Percentiles rank a stretch among this genome's conserved stretches.
Evolutionary conservation across 2,329 filamentous ascomycete species (phyloP).

Genomic region (Graphilbum sp.): DNA sequence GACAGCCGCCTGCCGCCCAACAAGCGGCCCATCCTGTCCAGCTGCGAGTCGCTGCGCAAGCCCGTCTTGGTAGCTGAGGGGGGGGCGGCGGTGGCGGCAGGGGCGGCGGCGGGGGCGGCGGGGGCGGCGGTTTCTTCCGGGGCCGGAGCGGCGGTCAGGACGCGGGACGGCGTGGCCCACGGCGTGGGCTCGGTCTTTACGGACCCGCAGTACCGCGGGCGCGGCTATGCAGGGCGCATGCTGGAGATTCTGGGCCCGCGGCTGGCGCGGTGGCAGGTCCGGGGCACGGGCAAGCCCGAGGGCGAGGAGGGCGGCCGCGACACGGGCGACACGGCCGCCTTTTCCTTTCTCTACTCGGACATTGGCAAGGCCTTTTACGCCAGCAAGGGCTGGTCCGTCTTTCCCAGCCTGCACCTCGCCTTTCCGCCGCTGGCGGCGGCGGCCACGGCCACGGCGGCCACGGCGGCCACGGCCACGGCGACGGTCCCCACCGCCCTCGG

Average conservation of each 20-base stretch:
- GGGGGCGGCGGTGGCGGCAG: not conserved
- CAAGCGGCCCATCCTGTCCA: constrained; percentile 38
- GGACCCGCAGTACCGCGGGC: constrained; percentile 46
- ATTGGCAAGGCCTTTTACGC: constrained; percentile 76
- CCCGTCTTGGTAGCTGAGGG: constrained; percentile 21
- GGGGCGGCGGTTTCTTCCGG: no score
- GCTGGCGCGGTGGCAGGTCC: constrained; percentile 21
- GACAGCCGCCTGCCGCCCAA: constrained; percentile 21
- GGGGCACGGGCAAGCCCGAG: not conserved
- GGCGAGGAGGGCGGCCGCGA: constrained; percentile 9
- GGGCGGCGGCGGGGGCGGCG: no score
- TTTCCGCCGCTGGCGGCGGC: constrained; percentile 26
- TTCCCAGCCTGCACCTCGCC: constrained; percentile 54
- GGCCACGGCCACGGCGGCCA: constrained; percentile 10
- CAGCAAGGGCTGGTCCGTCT: constrained; percentile 58
- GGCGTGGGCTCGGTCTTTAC: constrained; percentile 73
- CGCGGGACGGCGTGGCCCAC: constrained; percentile 43
- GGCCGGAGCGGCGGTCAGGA: not conserved
- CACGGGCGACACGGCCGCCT: constrained; percentile 25
- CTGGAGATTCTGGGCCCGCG: constrained; percentile 42
- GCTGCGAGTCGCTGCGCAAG: constrained; percentile 49
- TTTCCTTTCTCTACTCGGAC: constrained; percentile 74
- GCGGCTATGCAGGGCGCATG: constrained; percentile 66
- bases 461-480: constrained; percentile 12
- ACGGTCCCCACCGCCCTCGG: constrained; percentile 29